Evolutionary conservation across 768 basidiomycete species (phyloP).

Genomic region (Rossbeevera mucosa): DNA sequence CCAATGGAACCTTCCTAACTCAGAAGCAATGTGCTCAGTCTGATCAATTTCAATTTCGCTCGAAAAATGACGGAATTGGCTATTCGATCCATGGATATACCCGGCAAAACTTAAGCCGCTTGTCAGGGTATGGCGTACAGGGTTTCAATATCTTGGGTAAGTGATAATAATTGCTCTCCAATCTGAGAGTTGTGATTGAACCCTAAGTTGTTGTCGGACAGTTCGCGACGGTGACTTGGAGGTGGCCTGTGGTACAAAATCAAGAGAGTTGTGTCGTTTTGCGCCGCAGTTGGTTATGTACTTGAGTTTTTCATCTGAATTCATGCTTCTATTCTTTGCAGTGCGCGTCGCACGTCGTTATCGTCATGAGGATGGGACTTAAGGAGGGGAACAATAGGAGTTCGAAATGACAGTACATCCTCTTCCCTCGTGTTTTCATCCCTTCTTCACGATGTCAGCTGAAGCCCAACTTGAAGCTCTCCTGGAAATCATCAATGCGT

Average conservation of each 20-base stretch:
- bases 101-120: not conserved
- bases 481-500: too few species aligned
- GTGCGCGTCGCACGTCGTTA: not conserved
- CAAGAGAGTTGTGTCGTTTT: not conserved
- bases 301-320: not conserved
- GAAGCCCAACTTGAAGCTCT: too few species aligned
- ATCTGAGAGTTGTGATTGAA: not conserved
- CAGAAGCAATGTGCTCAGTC: not conserved
- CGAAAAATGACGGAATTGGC: not conserved
- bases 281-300: not conserved
- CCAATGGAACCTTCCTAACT: not conserved
- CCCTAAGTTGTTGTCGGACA: not conserved
- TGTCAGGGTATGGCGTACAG: not conserved
- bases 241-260: not conserved
- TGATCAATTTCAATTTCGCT: not conserved
- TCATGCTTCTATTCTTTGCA: not conserved
- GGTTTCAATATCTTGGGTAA: not conserved
- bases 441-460: not conserved
- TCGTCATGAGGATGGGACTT: not conserved
- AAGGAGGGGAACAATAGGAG: not conserved
- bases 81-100: not conserved
- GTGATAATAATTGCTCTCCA: not conserved
- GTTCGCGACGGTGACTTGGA: not conserved
- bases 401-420: not conserved
- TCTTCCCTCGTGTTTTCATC: not conserved